phyloP scores from a whole-genome alignment of 768 basidiomycete genomes.

The Tricholomella constricta region DNA sequence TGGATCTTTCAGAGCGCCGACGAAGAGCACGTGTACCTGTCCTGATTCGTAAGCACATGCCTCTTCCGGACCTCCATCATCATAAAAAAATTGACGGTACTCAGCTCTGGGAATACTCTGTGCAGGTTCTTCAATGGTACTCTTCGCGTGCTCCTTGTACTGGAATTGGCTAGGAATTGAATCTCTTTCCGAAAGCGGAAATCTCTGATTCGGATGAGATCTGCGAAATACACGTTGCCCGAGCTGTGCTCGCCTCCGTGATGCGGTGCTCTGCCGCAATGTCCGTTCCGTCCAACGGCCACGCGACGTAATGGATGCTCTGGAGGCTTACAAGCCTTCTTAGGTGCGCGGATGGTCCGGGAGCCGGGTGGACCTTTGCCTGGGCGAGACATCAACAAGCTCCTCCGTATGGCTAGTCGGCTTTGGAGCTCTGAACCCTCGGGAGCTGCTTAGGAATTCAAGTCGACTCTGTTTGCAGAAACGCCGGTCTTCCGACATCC shows the following conservation, averaged over 20 bases:
- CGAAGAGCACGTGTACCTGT: neutral
- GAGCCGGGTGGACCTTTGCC: neutral
- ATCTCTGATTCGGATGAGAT: constrained; percentile 3
- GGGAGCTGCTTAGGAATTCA: neutral
- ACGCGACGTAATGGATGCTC: constrained; percentile 11
- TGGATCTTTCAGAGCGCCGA: too few species aligned
- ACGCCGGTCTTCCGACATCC: neutral
- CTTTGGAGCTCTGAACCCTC: neutral
- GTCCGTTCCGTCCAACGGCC: constrained; percentile 11
- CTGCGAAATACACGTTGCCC: constrained; percentile 10
- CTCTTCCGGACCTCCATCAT: neutral
- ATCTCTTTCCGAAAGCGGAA: neutral
- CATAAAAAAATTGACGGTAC: neutral
- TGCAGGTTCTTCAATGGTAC: neutral
- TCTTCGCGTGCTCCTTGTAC: neutral
- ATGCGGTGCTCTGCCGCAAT: constrained; percentile 8
- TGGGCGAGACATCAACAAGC: neutral
- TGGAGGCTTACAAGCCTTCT: neutral
- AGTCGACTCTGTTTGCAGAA: neutral
- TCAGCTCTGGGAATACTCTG: neutral
- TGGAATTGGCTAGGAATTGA: neutral
- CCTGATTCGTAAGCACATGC: neutral
- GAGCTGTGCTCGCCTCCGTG: constrained; percentile 4
- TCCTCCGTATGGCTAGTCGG: constrained; percentile 7
- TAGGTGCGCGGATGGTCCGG: neutral